Evolutionary conservation across 192 early-diverging fungal species (phyloP), one percentile per base, ranked within the genome.

Genomic region (Coemansia interrupta): DNA sequence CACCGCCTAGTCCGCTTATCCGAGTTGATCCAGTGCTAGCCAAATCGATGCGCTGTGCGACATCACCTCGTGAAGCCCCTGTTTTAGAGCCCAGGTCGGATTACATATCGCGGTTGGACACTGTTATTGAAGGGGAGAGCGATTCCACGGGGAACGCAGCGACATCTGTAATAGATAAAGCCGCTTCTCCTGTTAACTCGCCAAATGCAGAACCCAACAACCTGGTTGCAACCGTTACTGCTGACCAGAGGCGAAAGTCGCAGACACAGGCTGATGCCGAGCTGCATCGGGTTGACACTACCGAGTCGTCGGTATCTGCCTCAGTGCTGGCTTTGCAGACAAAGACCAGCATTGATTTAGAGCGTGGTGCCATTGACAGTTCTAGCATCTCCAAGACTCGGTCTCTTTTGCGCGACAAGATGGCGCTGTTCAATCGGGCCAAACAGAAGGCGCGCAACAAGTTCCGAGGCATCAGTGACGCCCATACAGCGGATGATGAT

Each of bases 1-100:
- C 68, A 4, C 73, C 64, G 12, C 68, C 66, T 13, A 77, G 73
- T 42, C 73, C 73, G 22, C 39, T 71, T 17, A 77, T 77, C 44
- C 60, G 67, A n/a, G 57, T 77, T 6, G 61, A 64, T 10, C 40
- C 57, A 36, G 45, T 56, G 32, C 43, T 77, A 28, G 61, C 68
- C 7, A 52, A 42, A 48, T 52, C 68, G 3, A 26, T 70, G 26
- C 63, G 64, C 2, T 64, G 55, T 12, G 61, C 61, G 0, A 50
- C 61, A 11, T 63, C 61, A 49, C 52, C 54, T 4, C 38, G 54
- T n/a, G 45, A 32, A 13, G 28, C 18, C 15, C 29, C 19, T 8
- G 32, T 22, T n/a, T 18, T 19, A 20, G 29, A 30, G 29, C 51
- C 9, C 24, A 28, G 23, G 4, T 13, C 9, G 38, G 40, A 29